Evolutionary conservation across 495 filamentous ascomycete species (phyloP).

Genomic region (Hypomontagnella submonticulosa): DNA sequence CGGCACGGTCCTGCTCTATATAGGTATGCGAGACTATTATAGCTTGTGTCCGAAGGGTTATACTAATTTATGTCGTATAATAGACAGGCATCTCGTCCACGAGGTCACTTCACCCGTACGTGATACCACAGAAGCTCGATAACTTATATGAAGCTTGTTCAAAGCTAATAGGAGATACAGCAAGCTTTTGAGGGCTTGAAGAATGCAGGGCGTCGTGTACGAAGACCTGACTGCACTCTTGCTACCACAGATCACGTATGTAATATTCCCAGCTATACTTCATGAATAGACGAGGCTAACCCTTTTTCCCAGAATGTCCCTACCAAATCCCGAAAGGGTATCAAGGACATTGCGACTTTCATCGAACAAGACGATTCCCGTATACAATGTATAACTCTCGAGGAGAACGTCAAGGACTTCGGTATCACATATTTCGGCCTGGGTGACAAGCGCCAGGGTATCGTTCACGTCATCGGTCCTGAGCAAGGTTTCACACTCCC

Average conservation of each 20-base stretch:
- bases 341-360: constrained; percentile 87
- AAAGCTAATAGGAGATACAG: constrained; percentile 51
- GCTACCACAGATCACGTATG: constrained; percentile 97
- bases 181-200: constrained; percentile 97
- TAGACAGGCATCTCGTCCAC: constrained; percentile 93
- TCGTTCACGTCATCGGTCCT: constrained; percentile 98
- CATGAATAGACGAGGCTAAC: constrained; percentile 10
- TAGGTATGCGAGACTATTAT: constrained; percentile 65
- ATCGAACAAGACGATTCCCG: constrained; percentile 94
- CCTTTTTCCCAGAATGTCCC: constrained; percentile 76
- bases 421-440: constrained; percentile 97
- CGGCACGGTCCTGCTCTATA: constrained; percentile 92
- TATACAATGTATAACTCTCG: constrained; percentile 91
- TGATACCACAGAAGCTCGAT: constrained; percentile 15
- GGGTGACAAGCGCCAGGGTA: constrained; percentile 95
- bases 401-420: constrained; percentile 97
- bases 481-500: constrained; percentile 99
- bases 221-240: constrained; percentile 94
- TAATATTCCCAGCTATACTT: constrained; percentile 21
- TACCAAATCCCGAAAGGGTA: constrained; percentile 85
- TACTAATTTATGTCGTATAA: constrained; percentile 30
- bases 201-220: constrained; percentile 85
- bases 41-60: not conserved
- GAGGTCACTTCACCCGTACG: constrained; percentile 94
- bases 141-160: not conserved